Evolutionary conservation across 352 stramenopile species (phyloP), one percentile per base, ranked within the genome.

Genomic region (Pythium insidiosum): DNA sequence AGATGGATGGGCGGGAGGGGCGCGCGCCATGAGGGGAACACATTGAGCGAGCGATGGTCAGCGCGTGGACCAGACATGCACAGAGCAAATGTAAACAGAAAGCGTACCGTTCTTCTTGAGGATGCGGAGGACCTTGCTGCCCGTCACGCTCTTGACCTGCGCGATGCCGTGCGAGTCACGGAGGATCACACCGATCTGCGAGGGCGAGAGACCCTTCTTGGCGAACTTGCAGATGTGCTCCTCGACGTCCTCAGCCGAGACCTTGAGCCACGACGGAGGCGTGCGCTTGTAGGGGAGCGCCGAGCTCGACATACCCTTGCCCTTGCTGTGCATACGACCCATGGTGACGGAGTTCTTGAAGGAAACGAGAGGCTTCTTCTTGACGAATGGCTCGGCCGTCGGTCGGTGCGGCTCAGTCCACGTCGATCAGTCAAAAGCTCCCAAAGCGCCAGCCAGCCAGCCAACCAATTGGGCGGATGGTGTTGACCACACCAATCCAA

Each of bases 251-350:
- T 89, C 73, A 28, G 93, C 28, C 43, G 92, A 94, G 56, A 97
- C 85, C 82, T 99, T 99, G 50, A 98, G 82, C 97, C 97, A 99
- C 58, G 94, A 98, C 38, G 96, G 95, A 48, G 97, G 94, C 58
- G 94, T 96, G 70, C 97, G 91, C 84, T 99, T 99, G 95, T 99
- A 99, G 50, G 97, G 96, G 60, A 88, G 83, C 75, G 96, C 96
- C 64, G 94, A 98, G 74, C 97, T 98, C 63, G 94, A 97, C 80
- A 99, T 99, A 86, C 97, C 97, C 94, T 99, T 99, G 63, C 97
- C 96, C 64, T 74, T 88, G 82, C 87, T 96, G 80, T 99, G 95
- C 89, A 99, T 98, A 68, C 96, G 96, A 94, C 96, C 96, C 95
- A 99, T 99, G 73, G 79, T 77, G 51, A 56, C 61, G 61, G 45